A percentile compares a stretch with the other conserved stretches of the same genome.
Evolutionary conservation across 2,329 filamentous ascomycete genomes (phyloP).

Genomic region (Botryotinia globosa): DNA sequence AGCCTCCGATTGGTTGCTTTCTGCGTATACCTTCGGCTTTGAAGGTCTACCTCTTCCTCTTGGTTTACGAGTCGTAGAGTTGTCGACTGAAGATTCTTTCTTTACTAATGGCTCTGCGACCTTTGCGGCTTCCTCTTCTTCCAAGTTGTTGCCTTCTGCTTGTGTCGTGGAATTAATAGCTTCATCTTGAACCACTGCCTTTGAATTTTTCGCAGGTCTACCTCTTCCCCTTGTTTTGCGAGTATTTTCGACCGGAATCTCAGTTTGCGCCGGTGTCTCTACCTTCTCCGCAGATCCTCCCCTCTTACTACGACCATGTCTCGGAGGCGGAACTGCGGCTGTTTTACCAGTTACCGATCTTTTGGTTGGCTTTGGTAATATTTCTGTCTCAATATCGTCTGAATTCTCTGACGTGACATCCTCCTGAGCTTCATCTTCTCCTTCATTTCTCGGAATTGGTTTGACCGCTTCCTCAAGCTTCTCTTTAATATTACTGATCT

Average conservation of each 20-base stretch:
- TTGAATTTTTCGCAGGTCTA: not conserved
- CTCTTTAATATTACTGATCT: not conserved
- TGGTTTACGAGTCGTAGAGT: not conserved
- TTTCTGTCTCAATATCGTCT: not conserved
- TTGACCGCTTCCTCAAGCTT: not conserved
- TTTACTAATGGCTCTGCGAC: not conserved
- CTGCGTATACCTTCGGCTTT: not conserved
- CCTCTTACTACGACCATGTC: not conserved
- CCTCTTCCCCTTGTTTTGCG: not conserved
- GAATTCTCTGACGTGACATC: not conserved
- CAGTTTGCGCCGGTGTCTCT: slow-evolving; percentile 6
- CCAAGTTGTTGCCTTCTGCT: not conserved
- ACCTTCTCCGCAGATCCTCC: not conserved
- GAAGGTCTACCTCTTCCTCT: not conserved
- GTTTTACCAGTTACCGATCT: not conserved
- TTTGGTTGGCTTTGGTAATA: not conserved
- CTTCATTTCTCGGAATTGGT: not conserved
- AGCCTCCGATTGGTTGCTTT: not conserved
- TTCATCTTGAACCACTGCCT: not conserved
- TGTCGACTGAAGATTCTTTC: not conserved
- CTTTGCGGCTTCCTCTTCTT: not conserved
- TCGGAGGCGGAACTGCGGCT: not conserved
- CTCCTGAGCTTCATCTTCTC: not conserved
- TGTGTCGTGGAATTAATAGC: not conserved
- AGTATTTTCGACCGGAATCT: not conserved